Evolutionary conservation across 805 yeast species (phyloP).

Genomic region (Candida krabiensis): DNA sequence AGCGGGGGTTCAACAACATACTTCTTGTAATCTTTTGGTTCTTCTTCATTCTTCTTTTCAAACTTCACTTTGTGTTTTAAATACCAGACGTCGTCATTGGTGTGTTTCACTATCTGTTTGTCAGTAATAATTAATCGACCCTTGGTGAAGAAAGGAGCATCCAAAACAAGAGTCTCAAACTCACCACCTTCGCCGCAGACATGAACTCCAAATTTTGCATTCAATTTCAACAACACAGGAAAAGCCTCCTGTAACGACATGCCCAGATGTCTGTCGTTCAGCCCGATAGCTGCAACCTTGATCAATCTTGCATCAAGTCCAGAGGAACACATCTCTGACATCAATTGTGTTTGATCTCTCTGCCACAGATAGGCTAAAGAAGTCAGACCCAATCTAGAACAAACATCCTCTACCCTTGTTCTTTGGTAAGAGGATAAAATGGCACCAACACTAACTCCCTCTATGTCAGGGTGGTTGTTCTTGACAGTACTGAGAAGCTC

Average conservation of each 20-base stretch:
- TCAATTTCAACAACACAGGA: conserved; percentile 57
- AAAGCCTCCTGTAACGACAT: conserved; percentile 60
- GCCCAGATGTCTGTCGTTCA: conserved; percentile 66
- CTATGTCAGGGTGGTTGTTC: conserved; percentile 61
- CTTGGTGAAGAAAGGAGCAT: conserved; percentile 77
- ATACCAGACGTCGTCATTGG: conserved; percentile 71
- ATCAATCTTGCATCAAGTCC: conserved; percentile 76
- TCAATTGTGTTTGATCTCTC: conserved; percentile 72
- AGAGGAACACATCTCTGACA: conserved; percentile 76
- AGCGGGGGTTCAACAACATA: conserved; percentile 36
- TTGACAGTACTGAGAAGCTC: conserved; percentile 50
- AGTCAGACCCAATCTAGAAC: conserved; percentile 66
- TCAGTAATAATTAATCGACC: conserved; percentile 46
- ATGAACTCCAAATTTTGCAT: conserved; percentile 74
- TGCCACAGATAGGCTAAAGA: conserved; percentile 88
- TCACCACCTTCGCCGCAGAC: conserved; percentile 99
- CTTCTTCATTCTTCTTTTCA: conserved; percentile 29
- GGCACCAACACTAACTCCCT: conserved; percentile 94
- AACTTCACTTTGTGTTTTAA: conserved; percentile 55
- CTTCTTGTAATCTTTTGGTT: conserved; percentile 13
- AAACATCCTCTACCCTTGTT: conserved; percentile 89
- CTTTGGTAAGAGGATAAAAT: conserved; percentile 94
- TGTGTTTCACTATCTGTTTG: conserved; percentile 42
- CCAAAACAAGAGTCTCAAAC: conserved; percentile 89
- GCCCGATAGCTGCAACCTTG: conserved; percentile 92